Percentiles rank a stretch among this genome's conserved stretches.
Evolutionary conservation across 805 yeast genomes (phyloP).

Genomic region (Pichia pseudocactophila): DNA sequence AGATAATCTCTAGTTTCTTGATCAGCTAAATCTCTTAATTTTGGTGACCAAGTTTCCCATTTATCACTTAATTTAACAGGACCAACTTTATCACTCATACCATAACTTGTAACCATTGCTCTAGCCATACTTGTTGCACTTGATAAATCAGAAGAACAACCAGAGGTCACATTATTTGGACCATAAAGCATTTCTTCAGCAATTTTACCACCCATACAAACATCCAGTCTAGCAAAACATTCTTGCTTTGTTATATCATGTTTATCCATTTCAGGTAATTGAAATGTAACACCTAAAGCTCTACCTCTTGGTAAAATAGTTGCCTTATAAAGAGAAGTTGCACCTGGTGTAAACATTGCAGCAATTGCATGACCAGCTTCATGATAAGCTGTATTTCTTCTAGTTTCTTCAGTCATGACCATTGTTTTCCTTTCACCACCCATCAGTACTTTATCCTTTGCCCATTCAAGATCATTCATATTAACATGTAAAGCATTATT

Average conservation of each 20-base stretch:
- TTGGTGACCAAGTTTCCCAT: slow-evolving; percentile 93
- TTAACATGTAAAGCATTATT: slow-evolving; percentile 83
- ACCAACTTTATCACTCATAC: slow-evolving; percentile 91
- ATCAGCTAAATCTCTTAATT: slow-evolving; percentile 83
- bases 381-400: slow-evolving; percentile 92
- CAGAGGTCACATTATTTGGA: slow-evolving; percentile 84
- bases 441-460: slow-evolving; percentile 93
- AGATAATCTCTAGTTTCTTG: slow-evolving; percentile 76
- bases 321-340: slow-evolving; percentile 92
- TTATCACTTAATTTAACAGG: slow-evolving; percentile 84
- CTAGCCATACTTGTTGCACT: slow-evolving; percentile 89
- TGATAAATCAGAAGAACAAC: slow-evolving; percentile 86
- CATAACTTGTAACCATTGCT: slow-evolving; percentile 94
- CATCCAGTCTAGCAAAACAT: slow-evolving; percentile 86
- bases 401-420: slow-evolving; percentile 93
- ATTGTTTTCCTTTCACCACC: slow-evolving; percentile 97
- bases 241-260: slow-evolving; percentile 86
- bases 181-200: slow-evolving; percentile 95
- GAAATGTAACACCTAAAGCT: slow-evolving; percentile 95
- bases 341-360: slow-evolving; percentile 91
- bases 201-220: slow-evolving; percentile 97
- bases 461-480: slow-evolving; percentile 95
- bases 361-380: slow-evolving; percentile 99
- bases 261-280: slow-evolving; percentile 96
- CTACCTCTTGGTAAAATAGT: slow-evolving; percentile 95